Conservation (phyloP, 768 basidiomycete species). For the Phanerodontia chrysosporium region DNA sequence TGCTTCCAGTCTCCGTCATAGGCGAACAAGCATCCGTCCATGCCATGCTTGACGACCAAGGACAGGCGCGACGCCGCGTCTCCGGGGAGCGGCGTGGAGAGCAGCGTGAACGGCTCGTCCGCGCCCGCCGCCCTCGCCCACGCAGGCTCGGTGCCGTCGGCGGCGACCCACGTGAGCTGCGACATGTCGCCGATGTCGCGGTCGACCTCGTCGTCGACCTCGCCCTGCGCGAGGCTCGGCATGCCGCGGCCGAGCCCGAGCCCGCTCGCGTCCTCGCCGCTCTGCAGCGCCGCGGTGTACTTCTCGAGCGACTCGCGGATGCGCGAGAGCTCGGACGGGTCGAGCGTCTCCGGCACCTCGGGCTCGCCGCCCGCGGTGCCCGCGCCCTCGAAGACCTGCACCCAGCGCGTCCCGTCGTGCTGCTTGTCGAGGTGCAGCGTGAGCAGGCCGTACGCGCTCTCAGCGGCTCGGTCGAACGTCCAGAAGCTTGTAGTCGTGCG, state of each 20-base stretch:
- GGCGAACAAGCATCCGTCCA: constrained; percentile 68
- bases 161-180: constrained; percentile 63
- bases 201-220: constrained; percentile 90
- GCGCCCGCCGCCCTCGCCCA: constrained; percentile 33
- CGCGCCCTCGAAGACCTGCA: constrained; percentile 70
- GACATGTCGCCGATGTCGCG: constrained; percentile 62
- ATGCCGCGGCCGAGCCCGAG: constrained; percentile 64
- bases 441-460: constrained; percentile 62
- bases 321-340: constrained; percentile 74
- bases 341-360: constrained; percentile 85
- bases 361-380: constrained; percentile 50
- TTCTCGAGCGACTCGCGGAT: constrained; percentile 84
- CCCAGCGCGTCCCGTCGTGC: constrained; percentile 81
- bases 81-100: constrained; percentile 74
- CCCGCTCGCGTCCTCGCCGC: constrained; percentile 56
- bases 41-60: constrained; percentile 63
- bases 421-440: constrained; percentile 85
- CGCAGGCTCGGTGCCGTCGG: constrained; percentile 41
- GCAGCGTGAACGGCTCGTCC: constrained; percentile 43
- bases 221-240: constrained; percentile 81
- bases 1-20: constrained; percentile 63
- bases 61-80: constrained; percentile 28
- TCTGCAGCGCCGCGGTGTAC: constrained; percentile 65
- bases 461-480: constrained; percentile 86
- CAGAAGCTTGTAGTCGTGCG: constrained; percentile 79